Conservation (phyloP, 169 alveolate genomes). For the Eimeria brunetti region DNA sequence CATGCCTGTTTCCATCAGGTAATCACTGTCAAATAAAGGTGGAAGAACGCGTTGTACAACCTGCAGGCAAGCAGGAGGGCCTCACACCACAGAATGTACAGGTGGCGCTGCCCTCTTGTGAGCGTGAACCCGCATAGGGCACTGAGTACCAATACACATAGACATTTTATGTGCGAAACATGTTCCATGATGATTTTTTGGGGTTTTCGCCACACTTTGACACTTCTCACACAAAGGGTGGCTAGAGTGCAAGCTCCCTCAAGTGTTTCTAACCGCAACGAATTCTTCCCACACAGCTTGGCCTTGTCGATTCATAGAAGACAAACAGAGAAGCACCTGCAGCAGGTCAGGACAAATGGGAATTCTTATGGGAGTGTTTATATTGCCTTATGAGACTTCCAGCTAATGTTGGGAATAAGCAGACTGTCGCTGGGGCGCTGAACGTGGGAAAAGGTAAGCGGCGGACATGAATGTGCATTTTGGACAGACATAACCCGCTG, state of each 20-base stretch:
- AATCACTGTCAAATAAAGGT: slow-evolving; percentile 49
- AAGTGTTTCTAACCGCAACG: slow-evolving; percentile 22
- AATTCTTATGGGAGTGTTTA: not conserved
- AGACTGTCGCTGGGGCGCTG: not conserved
- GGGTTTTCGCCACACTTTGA: not conserved
- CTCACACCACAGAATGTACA: not conserved
- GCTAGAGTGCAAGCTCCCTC: not conserved
- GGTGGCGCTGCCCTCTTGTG: not conserved
- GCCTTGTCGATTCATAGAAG: slow-evolving; percentile 68
- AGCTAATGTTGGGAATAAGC: not conserved
- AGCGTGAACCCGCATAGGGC: not conserved
- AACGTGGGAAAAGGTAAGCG: not conserved
- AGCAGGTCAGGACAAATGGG: not conserved
- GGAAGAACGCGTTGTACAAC: slow-evolving; percentile 53
- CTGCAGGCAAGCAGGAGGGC: not conserved
- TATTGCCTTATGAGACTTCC: not conserved
- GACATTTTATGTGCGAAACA: not conserved
- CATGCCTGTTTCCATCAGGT: slow-evolving; percentile 60
- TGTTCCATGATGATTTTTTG: not conserved
- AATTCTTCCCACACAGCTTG: slow-evolving; percentile 47
- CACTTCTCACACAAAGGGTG: not conserved
- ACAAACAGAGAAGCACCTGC: slow-evolving; percentile 57
- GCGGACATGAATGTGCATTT: slow-evolving; percentile 78
- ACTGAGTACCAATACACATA: not conserved
- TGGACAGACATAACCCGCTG: slow-evolving; percentile 74